phyloP scores from a whole-genome alignment of 306 rosid genomes.

The Hippophae tibetana region DNA sequence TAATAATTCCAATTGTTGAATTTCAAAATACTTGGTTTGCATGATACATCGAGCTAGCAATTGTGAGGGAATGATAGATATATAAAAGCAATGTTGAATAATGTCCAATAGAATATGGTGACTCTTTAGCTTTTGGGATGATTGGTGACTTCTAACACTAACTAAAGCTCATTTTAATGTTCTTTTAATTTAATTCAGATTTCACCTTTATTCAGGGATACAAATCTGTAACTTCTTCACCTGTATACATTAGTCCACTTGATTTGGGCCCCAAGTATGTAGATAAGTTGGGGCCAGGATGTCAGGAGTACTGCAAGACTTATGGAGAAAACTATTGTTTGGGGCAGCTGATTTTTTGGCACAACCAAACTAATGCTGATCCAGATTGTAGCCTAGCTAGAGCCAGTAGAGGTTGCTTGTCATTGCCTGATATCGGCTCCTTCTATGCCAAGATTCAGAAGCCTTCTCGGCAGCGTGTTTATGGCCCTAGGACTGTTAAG shows the following conservation, averaged over 20 bases:
- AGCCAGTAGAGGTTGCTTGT: constrained; percentile 81
- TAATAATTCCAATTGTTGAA: no score
- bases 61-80: no score
- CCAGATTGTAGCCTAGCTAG: constrained; percentile 67
- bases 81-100: no score
- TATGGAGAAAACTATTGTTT: constrained; percentile 91
- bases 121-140: no score
- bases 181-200: not conserved
- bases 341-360: constrained; percentile 96
- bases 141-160: not conserved
- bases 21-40: no score
- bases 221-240: constrained; percentile 75
- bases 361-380: constrained; percentile 75
- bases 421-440: constrained; percentile 77
- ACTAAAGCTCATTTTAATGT: constrained; percentile 5
- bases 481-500: constrained; percentile 85
- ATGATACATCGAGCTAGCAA: no score
- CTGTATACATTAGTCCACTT: constrained; percentile 95
- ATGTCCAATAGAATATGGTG: no score
- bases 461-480: constrained; percentile 72
- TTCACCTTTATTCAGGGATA: constrained; percentile 50
- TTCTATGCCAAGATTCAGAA: constrained; percentile 81
- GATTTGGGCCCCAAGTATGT: constrained; percentile 92
- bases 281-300: constrained; percentile 65
- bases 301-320: constrained; percentile 75